phyloP scores from a whole-genome alignment of 805 yeast genomes.

The Martiniozyma abietophila region DNA sequence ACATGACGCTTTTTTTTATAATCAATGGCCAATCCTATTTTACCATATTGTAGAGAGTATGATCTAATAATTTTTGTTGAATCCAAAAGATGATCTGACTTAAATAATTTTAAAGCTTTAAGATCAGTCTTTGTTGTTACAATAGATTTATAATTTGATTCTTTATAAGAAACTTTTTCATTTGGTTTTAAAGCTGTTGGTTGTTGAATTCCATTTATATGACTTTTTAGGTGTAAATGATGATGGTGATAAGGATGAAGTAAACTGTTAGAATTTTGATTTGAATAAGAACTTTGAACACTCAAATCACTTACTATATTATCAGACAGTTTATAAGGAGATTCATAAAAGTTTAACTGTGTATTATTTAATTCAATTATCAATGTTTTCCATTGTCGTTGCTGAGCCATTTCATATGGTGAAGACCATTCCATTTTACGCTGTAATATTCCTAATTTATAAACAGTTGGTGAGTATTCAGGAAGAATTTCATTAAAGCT shows the following conservation, averaged over 20 bases:
- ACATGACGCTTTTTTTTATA: conserved; percentile 63
- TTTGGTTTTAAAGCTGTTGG: conserved; percentile 5
- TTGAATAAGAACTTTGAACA: conserved; percentile 11
- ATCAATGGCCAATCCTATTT: conserved; percentile 78
- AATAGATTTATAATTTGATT: conserved; percentile 18
- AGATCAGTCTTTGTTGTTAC: conserved; percentile 24
- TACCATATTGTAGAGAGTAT: conserved; percentile 77
- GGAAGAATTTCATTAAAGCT: conserved; percentile 46
- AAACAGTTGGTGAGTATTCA: conserved; percentile 53
- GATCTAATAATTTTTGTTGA: conserved; percentile 40
- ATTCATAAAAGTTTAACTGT: conserved; percentile 61
- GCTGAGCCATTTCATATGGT: conserved; percentile 63
- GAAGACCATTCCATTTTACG: conserved; percentile 69
- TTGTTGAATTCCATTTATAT: neutral
- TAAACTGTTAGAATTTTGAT: conserved; percentile 9
- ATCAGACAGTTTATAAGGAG: conserved; percentile 7
- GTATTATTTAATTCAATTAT: conserved; percentile 78
- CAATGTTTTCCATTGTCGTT: conserved; percentile 61
- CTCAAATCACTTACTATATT: conserved; percentile 7
- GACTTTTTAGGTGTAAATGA: conserved; percentile 6
- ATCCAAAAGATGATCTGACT: conserved; percentile 21
- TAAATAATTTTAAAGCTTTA: conserved; percentile 16
- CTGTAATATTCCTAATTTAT: conserved; percentile 44
- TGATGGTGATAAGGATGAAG: conserved; percentile 13
- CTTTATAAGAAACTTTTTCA: conserved; percentile 7